Base-by-base conservation (phyloP, 2,329 filamentous ascomycete species). In the Fusarium torreyae region DNA sequence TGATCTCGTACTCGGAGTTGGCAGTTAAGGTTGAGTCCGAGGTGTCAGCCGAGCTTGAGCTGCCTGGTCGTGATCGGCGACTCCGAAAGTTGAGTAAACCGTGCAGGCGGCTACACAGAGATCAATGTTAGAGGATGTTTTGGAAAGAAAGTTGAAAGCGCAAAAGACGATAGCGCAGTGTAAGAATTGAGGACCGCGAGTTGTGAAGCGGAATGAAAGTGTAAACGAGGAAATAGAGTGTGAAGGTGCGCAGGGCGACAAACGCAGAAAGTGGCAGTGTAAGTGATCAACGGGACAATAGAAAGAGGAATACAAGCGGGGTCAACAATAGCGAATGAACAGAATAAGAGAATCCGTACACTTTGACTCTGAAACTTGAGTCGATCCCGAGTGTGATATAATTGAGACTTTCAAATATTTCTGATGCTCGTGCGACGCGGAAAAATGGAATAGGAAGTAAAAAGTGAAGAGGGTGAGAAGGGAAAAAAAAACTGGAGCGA, bases 401-500 rank as follows among this genome's bases (percentile, higher is more conserved):
- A 22, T 44, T 36, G 39, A 43, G 46, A 22, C 31, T 51, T 57
- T 49, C 24, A 36, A 20, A 54, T 54, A 46, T 22, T 46, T 20
- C 33, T n/a, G 34, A 44, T 38, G 22, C 45, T 55, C 48, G 42
- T 60, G 65, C 24, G 48, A 59, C 57, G 28, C n/a, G 31, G 40
- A 39, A 18, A 50, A 58, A 57, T 39, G 28, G 55, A 38, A 50
- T 49, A 24, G 48, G 65, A 33, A n/a, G 51, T 24, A 39, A 42
- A 22, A 49, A 59, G 65, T 22, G 40, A 33, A 43, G 57, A 51
- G 49, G 49, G 24, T n/a, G 42, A 24, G 3, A 45, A 40, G 13
- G 34, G 55, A 65, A 68, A 70, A 68, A 70, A 71, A 70, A 71
- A 71, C 51, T 70, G 68, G 68, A 68, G 49, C 58, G 56, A 14